Base-by-base conservation (phyloP, 768 basidiomycete species). In the Nidula microcarpa region DNA sequence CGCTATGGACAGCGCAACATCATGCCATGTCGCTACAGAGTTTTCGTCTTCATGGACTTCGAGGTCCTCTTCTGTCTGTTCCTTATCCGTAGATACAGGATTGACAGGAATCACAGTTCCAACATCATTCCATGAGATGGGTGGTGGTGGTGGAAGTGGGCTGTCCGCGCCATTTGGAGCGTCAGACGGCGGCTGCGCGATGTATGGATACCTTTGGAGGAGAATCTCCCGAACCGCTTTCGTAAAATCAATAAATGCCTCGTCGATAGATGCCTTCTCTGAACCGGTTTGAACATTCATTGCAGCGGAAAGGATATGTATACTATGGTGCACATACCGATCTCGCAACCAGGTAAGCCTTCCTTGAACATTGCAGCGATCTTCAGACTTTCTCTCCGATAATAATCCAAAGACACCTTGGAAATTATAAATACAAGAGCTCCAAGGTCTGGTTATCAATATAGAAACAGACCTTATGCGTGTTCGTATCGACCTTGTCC, bases 231-330 rank as follows among this genome's bases (percentile, higher is more conserved):
- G 85, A n/a, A 93, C 85, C 34, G 88, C 86, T 7, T 77, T 77
- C 3, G 94, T 91, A 52, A 98, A 81, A 67, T 98, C 96, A 53
- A 98, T 84, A 68, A 95, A 99, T 0, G 92, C 94, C 64, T 99
- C 97, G 62, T 98, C 97, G 35, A 98, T 97, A 0, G 93, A 96
- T 18, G 97, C 97, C 66, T 95, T 97, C 70, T 99, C 96, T 94
- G 17, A 6, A 49, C 16, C 18, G 8, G 35, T 36, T 6, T 14
- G 17, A 18, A 30, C 11, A 49, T 32, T 14, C 11, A 11, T 4
- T 17, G 45, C 30, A 43, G 47, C 17, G 16, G 43, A 36, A 1
- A 17, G 10, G 37, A 4, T 13, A 3, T 8, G 37, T 39, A 8
- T 39, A 8, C 37, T 39, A 8, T 39, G 53, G 46, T 5, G 35